Conservation (phyloP, 352 stramenopile species). For the Phytophthora nicotianae region DNA sequence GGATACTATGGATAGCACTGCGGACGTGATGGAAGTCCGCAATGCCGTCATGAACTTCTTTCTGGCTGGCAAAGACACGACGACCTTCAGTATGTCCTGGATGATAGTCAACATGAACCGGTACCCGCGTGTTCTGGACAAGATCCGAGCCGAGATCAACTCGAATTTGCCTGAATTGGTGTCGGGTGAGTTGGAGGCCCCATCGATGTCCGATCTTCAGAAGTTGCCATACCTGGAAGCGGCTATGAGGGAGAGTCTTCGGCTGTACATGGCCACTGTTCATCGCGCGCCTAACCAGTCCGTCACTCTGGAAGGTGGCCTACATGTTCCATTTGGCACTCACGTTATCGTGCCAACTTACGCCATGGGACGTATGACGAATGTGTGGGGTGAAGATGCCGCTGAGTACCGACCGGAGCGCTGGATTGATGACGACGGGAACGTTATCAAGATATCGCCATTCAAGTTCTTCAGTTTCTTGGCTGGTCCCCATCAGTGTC, state of each 20-base stretch:
- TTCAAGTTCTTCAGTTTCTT: conserved; percentile 64
- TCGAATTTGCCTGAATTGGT: conserved; percentile 37
- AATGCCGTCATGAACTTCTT: conserved; percentile 87
- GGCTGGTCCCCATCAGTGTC: conserved; percentile 54
- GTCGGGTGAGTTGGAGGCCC: conserved; percentile 20
- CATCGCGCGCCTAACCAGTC: conserved; percentile 43
- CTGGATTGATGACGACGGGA: conserved; percentile 51
- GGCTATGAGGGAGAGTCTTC: conserved; percentile 63
- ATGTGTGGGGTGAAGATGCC: conserved; percentile 64
- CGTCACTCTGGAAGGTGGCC: conserved; percentile 63
- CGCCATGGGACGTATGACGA: conserved; percentile 43
- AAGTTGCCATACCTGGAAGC: conserved; percentile 67
- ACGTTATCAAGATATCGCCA: conserved; percentile 43
- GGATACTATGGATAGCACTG: conserved; percentile 21
- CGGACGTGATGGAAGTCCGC: conserved; percentile 41
- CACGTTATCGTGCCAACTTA: conserved; percentile 57
- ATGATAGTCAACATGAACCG: conserved; percentile 79
- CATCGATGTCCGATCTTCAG: conserved; percentile 49
- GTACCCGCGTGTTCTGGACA: conserved; percentile 51
- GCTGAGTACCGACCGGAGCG: conserved; percentile 43
- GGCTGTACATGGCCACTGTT: conserved; percentile 56
- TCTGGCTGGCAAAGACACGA: conserved; percentile 70
- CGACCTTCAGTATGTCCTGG: conserved; percentile 68
- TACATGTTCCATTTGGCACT: conserved; percentile 49
- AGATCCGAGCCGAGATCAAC: conserved; percentile 57